These are phyloP conservation scores for Fomitopsis schrenkii DNA, from an alignment of 1,284 basidiomycete genomes.

Conservation along the genomic window DNA sequence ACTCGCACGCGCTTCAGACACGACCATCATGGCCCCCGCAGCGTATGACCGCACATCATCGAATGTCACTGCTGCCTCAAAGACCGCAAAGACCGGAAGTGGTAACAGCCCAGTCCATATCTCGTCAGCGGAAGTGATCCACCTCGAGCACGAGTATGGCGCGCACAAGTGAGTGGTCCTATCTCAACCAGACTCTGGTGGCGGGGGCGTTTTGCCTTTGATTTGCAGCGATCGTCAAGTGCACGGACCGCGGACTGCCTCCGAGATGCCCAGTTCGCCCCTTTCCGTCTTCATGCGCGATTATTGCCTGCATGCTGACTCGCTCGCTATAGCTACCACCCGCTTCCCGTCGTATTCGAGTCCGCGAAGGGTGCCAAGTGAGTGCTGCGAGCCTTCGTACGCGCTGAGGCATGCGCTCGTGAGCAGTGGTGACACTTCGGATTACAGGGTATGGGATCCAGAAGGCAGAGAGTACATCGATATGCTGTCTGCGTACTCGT, in stretches of 20 bases:
- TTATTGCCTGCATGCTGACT: slow-evolving; percentile 17
- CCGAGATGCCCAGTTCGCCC: slow-evolving; percentile 19
- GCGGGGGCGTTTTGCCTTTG: neutral
- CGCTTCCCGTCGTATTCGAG: slow-evolving; percentile 93
- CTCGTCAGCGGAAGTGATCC: slow-evolving; percentile 68
- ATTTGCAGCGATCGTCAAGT: slow-evolving; percentile 3
- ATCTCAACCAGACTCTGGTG: neutral
- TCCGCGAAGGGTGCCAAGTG: slow-evolving; percentile 86
- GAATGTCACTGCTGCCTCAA: neutral
- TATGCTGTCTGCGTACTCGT: slow-evolving; percentile 98
- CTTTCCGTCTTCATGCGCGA: slow-evolving; percentile 17
- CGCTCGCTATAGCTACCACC: slow-evolving; percentile 82
- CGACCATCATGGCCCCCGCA: slow-evolving; percentile 17
- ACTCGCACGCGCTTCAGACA: neutral
- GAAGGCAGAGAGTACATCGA: slow-evolving; percentile 93
- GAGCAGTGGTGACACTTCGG: slow-evolving; percentile 12
- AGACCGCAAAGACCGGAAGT: neutral
- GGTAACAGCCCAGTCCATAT: slow-evolving; percentile 23
- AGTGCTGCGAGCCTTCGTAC: slow-evolving; percentile 52
- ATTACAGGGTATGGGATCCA: slow-evolving; percentile 86
- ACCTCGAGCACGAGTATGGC: slow-evolving; percentile 78
- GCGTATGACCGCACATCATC: neutral
- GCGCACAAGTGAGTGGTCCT: slow-evolving; percentile 79
- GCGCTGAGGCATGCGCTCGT: slow-evolving; percentile 18
- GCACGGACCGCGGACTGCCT: neutral